These are phyloP conservation scores for Cutaneotrichosporon sp. DNA, from an alignment of 1,284 basidiomycete species.

Conservation along the genomic window DNA sequence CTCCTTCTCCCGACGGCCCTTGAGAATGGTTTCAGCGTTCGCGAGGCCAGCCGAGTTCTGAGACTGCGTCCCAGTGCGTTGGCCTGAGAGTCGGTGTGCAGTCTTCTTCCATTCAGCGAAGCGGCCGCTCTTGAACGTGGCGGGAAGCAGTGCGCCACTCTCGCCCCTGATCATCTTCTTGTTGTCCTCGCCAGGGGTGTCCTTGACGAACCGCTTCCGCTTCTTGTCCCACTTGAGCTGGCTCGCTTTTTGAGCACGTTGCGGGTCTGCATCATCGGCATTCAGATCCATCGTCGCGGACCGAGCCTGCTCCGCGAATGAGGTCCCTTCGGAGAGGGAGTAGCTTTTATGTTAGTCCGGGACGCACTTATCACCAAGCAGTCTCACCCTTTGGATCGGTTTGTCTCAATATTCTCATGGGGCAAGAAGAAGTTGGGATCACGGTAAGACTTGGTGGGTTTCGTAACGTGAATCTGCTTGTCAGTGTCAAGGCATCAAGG, in stretches of 20 bases:
- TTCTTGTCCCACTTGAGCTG: conserved; percentile 88
- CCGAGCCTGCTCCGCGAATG: conserved; percentile 79
- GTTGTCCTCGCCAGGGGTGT: conserved; percentile 85
- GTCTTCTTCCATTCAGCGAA: conserved; percentile 86
- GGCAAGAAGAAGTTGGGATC: conserved; percentile 90
- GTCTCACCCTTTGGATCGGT: conserved; percentile 82
- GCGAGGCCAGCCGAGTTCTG: conserved; percentile 6
- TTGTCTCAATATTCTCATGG: conserved; percentile 80
- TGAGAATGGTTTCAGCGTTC: conserved; percentile 17
- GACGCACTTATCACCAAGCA: not conserved
- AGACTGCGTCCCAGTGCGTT: not conserved
- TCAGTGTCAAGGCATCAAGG: not conserved
- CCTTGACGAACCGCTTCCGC: conserved; percentile 91
- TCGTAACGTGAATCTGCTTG: not conserved
- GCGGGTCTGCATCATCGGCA: conserved; percentile 69
- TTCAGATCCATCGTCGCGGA: conserved; percentile 78
- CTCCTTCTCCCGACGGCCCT: conserved; percentile 4
- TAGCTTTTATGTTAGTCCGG: conserved; percentile 59
- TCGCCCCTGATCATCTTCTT: conserved; percentile 92
- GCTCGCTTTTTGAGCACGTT: conserved; percentile 65
- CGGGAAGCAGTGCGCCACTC: conserved; percentile 87
- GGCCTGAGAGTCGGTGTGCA: not conserved
- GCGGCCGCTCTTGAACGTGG: conserved; percentile 85
- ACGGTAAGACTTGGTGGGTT: conserved; percentile 56
- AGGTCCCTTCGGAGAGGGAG: conserved; percentile 77